Evolutionary conservation across 2,329 filamentous ascomycete species (phyloP).

Genomic region (Fusarium napiforme): DNA sequence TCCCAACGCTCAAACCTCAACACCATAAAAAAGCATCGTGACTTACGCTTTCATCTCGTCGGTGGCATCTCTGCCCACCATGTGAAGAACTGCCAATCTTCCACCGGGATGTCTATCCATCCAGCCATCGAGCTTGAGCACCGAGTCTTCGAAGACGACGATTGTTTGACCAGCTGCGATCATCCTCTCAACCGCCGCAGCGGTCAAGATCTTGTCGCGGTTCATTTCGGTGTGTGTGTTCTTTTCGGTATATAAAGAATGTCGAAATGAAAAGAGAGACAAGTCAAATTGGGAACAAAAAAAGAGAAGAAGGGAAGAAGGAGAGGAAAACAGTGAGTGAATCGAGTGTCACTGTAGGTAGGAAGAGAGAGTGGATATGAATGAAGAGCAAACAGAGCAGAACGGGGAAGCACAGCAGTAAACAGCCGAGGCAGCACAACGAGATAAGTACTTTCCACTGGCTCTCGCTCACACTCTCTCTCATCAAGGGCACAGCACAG

Average conservation of each 20-base stretch:
- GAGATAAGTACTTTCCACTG: not conserved
- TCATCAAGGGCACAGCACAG: slow-evolving; percentile 1
- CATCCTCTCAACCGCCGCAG: slow-evolving; percentile 59
- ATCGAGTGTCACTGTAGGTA: not conserved
- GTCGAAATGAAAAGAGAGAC: not conserved
- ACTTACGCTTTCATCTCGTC: slow-evolving; percentile 51
- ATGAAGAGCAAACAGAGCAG: slow-evolving; percentile 5
- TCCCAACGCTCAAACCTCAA: not conserved
- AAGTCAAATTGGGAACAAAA: not conserved
- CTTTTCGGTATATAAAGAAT: not conserved
- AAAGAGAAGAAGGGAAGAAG: not conserved
- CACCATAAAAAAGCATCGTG: not conserved
- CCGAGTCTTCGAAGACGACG: slow-evolving; percentile 65
- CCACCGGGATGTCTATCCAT: slow-evolving; percentile 69
- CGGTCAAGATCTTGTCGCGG: slow-evolving; percentile 57
- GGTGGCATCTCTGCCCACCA: slow-evolving; percentile 52
- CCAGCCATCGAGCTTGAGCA: slow-evolving; percentile 68
- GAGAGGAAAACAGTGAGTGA: not conserved
- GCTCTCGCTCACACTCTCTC: not conserved
- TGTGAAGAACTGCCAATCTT: slow-evolving; percentile 67
- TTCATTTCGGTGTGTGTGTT: slow-evolving; percentile 39
- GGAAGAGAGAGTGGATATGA: slow-evolving; percentile 2
- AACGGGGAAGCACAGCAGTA: not conserved
- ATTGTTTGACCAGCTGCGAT: slow-evolving; percentile 66
- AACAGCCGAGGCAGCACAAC: slow-evolving; percentile 8